Evolutionary conservation across 2,329 filamentous ascomycete genomes (phyloP).

Genomic region (Aphanoascus verrucosus): DNA sequence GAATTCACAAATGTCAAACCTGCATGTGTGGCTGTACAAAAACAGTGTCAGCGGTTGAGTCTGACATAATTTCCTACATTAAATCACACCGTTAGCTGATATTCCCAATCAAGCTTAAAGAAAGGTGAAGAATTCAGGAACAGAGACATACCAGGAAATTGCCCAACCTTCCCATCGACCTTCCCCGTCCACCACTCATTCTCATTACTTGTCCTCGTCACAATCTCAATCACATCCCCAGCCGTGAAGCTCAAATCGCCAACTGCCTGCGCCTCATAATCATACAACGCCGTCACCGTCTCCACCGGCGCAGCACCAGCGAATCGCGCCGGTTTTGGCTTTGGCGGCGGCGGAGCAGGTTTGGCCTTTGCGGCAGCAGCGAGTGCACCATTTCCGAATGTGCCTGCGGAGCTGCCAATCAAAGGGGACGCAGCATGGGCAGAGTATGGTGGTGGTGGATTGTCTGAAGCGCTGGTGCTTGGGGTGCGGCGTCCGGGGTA

Average conservation of each 20-base stretch:
- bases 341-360: slow-evolving; percentile 58
- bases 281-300: slow-evolving; percentile 82
- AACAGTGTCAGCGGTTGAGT: slow-evolving; percentile 23
- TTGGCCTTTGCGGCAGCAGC: slow-evolving; percentile 57
- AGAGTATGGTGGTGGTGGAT: slow-evolving; percentile 61
- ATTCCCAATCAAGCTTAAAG: background rate
- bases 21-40: too few relatives aligned
- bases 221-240: slow-evolving; percentile 82
- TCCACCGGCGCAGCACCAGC: slow-evolving; percentile 54
- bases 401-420: slow-evolving; percentile 19
- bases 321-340: slow-evolving; percentile 67
- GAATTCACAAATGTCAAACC: too few relatives aligned
- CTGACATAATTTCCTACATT: slow-evolving; percentile 36
- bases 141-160: slow-evolving; percentile 72
- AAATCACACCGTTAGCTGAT: background rate
- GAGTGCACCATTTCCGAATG: slow-evolving; percentile 23
- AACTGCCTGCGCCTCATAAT: slow-evolving; percentile 90
- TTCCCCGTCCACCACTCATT: slow-evolving; percentile 97
- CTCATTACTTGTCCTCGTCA: slow-evolving; percentile 70
- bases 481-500: slow-evolving; percentile 26
- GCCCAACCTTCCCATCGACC: slow-evolving; percentile 67
- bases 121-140: background rate
- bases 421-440: slow-evolving; percentile 30
- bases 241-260: slow-evolving; percentile 84
- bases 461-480: slow-evolving; percentile 39